Conservation (phyloP, 441 rosid genomes). For the Dalechampia spathulata region DNA sequence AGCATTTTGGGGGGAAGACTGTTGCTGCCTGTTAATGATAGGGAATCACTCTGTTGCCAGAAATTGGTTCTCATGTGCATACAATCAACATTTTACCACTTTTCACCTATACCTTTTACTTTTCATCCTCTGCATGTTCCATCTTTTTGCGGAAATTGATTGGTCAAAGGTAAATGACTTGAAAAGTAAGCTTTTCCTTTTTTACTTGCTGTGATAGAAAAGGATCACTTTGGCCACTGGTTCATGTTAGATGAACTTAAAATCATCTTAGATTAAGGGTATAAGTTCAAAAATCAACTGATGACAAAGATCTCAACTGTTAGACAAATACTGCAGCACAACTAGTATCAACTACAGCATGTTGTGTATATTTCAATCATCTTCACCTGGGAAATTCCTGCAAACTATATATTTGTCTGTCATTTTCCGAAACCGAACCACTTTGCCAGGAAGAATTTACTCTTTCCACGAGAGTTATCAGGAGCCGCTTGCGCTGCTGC, state of each 20-base stretch:
- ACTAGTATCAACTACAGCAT: too few relatives aligned
- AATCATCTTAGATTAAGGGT: too few relatives aligned
- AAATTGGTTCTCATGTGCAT: background rate
- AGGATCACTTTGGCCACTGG: too few relatives aligned
- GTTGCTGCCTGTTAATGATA: slow-evolving; percentile 1
- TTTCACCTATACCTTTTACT: background rate
- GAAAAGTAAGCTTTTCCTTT: background rate
- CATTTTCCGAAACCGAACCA: slow-evolving; percentile 59
- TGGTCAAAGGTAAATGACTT: background rate
- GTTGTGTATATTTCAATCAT: background rate
- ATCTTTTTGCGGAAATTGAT: background rate
- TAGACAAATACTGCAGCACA: too few relatives aligned
- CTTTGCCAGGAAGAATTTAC: slow-evolving; percentile 44
- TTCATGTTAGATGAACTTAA: too few relatives aligned
- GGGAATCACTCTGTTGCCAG: slow-evolving; percentile 7
- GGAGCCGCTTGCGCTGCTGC: slow-evolving; percentile 16
- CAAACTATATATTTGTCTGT: background rate
- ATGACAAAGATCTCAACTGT: too few relatives aligned
- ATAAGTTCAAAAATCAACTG: too few relatives aligned
- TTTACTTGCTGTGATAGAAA: too few relatives aligned
- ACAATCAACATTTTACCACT: background rate
- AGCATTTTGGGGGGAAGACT: slow-evolving; percentile 3
- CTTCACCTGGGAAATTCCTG: background rate
- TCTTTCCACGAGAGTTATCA: slow-evolving; percentile 36
- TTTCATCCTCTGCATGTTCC: background rate